Conservation (phyloP, 2,329 filamentous ascomycete genomes). For the Scedosporium aurantiacum region DNA sequence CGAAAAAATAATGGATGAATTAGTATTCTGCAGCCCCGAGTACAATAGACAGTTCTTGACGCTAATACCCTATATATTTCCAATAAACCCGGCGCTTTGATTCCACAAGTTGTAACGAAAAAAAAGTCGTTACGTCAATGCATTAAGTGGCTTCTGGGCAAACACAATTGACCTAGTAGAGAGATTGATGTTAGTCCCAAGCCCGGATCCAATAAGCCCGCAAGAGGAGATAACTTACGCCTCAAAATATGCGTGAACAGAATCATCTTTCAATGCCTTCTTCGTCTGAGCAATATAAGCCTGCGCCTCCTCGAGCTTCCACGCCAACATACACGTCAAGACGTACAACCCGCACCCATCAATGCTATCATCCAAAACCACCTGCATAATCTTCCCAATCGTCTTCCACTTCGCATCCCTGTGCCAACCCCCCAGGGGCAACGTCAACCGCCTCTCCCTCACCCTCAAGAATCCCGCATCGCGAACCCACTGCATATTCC, state of each 20-base stretch:
- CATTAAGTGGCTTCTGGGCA: background rate
- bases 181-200: background rate
- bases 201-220: background rate
- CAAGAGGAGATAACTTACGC: slow-evolving; percentile 18
- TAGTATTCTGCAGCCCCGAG: background rate
- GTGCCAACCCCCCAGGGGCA: slow-evolving; percentile 33
- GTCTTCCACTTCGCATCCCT: slow-evolving; percentile 32
- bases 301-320: slow-evolving; percentile 21
- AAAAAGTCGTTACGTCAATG: background rate
- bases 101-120: background rate
- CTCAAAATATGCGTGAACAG: slow-evolving; percentile 26
- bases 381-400: slow-evolving; percentile 26
- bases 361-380: slow-evolving; percentile 22
- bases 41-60: background rate
- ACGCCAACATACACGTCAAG: slow-evolving; percentile 25
- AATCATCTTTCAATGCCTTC: slow-evolving; percentile 21
- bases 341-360: slow-evolving; percentile 25
- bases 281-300: slow-evolving; percentile 22
- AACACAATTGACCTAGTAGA: background rate
- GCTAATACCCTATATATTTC: background rate
- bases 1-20: slow-evolving; percentile 25
- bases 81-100: background rate
- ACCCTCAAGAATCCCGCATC: slow-evolving; percentile 17
- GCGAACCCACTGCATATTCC: slow-evolving; percentile 12
- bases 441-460: slow-evolving; percentile 13